Percentiles rank a stretch among this genome's conserved stretches.
Conservation (phyloP, 2,329 filamentous ascomycete genomes). For the Huntiella decipiens region DNA sequence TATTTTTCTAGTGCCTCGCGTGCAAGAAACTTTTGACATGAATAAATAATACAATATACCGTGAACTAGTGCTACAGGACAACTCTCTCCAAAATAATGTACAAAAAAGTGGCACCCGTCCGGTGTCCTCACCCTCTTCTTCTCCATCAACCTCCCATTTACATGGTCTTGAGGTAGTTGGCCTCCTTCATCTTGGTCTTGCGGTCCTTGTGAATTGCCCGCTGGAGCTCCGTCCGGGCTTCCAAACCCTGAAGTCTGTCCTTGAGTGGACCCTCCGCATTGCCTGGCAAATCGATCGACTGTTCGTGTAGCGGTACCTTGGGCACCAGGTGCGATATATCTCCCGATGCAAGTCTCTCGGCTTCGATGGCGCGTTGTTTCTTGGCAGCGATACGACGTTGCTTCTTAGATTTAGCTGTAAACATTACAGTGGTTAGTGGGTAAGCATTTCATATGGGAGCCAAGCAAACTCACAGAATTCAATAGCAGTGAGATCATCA, state of each 20-base stretch:
- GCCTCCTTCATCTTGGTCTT: slow-evolving; percentile 62
- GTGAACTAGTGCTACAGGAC: slow-evolving; percentile 7
- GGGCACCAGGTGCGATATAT: slow-evolving; percentile 44
- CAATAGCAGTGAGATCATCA: slow-evolving; percentile 43
- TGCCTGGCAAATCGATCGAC: slow-evolving; percentile 50
- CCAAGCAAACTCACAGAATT: slow-evolving; percentile 48
- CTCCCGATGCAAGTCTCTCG: slow-evolving; percentile 42
- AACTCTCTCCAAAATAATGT: slow-evolving; percentile 8
- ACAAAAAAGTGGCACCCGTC: slow-evolving; percentile 1
- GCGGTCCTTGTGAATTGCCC: slow-evolving; percentile 55
- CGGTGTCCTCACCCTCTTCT: not conserved
- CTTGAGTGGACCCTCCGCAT: slow-evolving; percentile 23
- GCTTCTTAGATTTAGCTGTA: slow-evolving; percentile 67
- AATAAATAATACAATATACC: not conserved
- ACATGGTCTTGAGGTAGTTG: slow-evolving; percentile 74
- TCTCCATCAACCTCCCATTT: slow-evolving; percentile 14
- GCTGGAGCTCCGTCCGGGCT: slow-evolving; percentile 43
- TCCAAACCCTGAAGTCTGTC: slow-evolving; percentile 28
- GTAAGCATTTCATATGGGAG: not conserved
- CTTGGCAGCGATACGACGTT: slow-evolving; percentile 53
- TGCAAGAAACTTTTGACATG: not conserved
- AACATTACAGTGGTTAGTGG: not conserved
- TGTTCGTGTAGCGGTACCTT: slow-evolving; percentile 63
- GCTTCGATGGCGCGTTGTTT: slow-evolving; percentile 36
- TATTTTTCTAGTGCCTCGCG: no score